Conservation (phyloP, 768 basidiomycete genomes). For the Trametes elegans region DNA sequence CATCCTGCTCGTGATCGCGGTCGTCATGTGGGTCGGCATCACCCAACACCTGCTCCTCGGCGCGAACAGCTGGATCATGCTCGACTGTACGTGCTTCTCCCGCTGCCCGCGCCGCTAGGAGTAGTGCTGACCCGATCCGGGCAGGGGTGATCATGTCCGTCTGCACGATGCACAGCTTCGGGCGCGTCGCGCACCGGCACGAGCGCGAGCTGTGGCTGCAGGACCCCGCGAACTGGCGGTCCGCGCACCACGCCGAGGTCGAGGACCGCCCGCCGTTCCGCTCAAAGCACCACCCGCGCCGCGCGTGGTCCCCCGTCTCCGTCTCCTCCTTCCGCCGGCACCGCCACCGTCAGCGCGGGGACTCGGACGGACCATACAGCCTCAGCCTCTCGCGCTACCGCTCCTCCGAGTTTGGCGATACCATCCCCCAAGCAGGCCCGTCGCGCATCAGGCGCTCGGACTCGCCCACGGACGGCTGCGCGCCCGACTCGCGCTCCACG, state of each 20-base stretch:
- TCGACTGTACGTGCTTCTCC: constrained; percentile 50
- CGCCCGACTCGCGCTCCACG: constrained; percentile 5
- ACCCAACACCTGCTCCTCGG: constrained; percentile 44
- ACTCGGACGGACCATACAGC: constrained; percentile 10
- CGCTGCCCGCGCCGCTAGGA: not conserved
- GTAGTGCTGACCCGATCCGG: constrained; percentile 9
- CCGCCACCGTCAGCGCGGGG: constrained; percentile 8
- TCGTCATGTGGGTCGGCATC: constrained; percentile 50
- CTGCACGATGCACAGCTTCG: constrained; percentile 57
- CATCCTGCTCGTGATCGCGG: constrained; percentile 45
- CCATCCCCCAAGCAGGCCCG: not conserved
- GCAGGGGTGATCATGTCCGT: constrained; percentile 57
- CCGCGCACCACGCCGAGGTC: constrained; percentile 31
- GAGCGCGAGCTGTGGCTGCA: constrained; percentile 56
- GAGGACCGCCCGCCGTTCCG: constrained; percentile 20
- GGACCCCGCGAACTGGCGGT: constrained; percentile 43
- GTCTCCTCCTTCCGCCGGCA: constrained; percentile 12
- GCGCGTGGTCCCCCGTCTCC: constrained; percentile 20
- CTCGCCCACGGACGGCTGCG: not conserved
- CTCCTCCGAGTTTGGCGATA: constrained; percentile 1
- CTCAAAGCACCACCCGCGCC: constrained; percentile 14
- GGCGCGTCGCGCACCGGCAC: constrained; percentile 57
- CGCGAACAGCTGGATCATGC: constrained; percentile 49
- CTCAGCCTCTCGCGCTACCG: constrained; percentile 1
- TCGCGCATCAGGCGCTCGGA: constrained; percentile 2